Evolutionary conservation across 192 early-diverging fungal species (phyloP).

Genomic region (Backusella tuberculispora): DNA sequence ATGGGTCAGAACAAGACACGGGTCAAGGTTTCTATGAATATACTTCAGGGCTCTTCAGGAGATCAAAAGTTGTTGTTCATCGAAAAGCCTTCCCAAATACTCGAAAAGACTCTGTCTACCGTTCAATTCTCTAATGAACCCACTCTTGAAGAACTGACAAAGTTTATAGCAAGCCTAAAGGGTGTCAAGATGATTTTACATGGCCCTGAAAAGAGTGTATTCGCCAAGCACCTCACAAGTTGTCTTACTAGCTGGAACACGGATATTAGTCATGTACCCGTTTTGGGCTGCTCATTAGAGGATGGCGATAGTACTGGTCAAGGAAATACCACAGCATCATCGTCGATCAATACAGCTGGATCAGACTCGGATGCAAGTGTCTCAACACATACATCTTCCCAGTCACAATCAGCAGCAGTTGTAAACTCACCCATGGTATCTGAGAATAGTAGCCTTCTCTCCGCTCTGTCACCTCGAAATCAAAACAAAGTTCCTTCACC

Average conservation of each 20-base stretch:
- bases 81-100: constrained; percentile 28
- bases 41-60: constrained; percentile 17
- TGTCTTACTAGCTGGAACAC: constrained; percentile 59
- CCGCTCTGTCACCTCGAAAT: neutral
- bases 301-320: neutral
- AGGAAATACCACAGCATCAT: neutral
- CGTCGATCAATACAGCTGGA: neutral
- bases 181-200: constrained; percentile 51
- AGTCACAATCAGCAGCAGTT: neutral
- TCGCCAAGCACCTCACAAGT: constrained; percentile 54
- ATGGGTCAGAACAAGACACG: constrained; percentile 26
- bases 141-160: constrained; percentile 50
- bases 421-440: neutral
- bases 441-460: neutral
- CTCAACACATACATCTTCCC: neutral
- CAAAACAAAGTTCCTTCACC: constrained; percentile 23
- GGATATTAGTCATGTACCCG: constrained; percentile 46
- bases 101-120: constrained; percentile 28
- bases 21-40: constrained; percentile 28
- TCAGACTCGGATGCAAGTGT: neutral
- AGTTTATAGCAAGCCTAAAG: constrained; percentile 45
- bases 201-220: constrained; percentile 53
- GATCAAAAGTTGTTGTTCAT: constrained; percentile 14
- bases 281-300: constrained; percentile 1
- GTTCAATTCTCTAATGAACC: constrained; percentile 55